Percentiles rank a stretch among this genome's conserved stretches.
These are phyloP conservation scores for Alternaria gansuensis DNA, from an alignment of 2,329 filamentous ascomycete species.

Conservation along the genomic window DNA sequence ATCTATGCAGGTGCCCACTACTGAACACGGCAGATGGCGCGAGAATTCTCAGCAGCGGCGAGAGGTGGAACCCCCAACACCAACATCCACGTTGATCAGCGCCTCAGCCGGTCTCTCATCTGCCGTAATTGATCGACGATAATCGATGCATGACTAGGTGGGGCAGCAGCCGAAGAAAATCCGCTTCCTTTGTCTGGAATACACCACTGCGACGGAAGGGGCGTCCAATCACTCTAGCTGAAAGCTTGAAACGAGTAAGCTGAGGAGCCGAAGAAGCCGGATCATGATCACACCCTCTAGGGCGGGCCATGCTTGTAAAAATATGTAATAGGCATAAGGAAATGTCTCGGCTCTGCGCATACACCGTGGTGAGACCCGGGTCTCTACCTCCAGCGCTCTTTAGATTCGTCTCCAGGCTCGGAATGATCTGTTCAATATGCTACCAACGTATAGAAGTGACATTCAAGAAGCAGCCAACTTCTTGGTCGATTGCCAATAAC, in stretches of 20 bases:
- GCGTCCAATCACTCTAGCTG: background rate
- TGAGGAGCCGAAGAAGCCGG: conserved; percentile 4
- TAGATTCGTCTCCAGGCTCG: background rate
- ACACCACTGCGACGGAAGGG: background rate
- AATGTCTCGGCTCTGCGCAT: background rate
- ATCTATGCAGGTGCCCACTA: conserved; percentile 1
- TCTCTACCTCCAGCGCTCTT: background rate
- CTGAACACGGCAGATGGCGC: background rate
- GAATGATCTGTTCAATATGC: background rate
- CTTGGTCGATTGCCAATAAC: background rate
- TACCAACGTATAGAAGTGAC: background rate
- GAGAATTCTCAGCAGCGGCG: conserved; percentile 6
- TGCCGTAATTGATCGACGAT: conserved; percentile 11
- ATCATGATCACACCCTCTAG: background rate
- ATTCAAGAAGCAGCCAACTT: background rate
- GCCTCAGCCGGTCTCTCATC: conserved; percentile 15
- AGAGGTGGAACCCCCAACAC: conserved; percentile 11
- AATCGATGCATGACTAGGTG: background rate
- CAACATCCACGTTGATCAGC: conserved; percentile 10
- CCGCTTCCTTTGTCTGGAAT: background rate
- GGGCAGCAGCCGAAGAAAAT: conserved; percentile 5
- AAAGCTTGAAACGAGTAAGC: background rate
- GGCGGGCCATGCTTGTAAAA: background rate
- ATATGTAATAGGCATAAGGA: background rate
- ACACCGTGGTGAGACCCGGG: background rate